Base-by-base conservation (phyloP, 805 yeast species). In the Lachancea fermentati region DNA sequence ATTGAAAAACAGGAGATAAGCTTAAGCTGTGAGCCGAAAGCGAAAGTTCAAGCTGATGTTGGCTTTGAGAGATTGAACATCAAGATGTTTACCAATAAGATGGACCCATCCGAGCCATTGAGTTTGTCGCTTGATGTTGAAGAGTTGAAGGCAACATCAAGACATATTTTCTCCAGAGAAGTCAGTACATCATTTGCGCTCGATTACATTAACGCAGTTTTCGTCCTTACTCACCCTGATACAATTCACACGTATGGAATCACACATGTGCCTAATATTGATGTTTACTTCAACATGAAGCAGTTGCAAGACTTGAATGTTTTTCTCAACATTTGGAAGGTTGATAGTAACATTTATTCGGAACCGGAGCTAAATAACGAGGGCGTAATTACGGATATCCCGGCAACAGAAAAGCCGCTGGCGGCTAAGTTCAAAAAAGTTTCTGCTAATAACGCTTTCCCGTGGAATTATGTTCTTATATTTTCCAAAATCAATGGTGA, bases 11-110 rank as follows among this genome's bases (percentile, higher is more conserved):
- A 93, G 57, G 75, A 74, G 32, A 57, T 93, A 16, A 74, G 83
- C 2, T 66, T 93, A 39, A 84, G 95, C 49, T 93, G 98, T 70
- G 91, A 85, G 45, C 98, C 98, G 1, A 81, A 81, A 13, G 97
- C 97, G 0, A 87, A 85, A 55, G 93, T 93, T 2, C 88, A 87
- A 29, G 94, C 97, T 0, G 76, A 83, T 26, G 80, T 87, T 12
- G 83, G 87, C 5, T 72, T 81, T 16, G 82, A 79, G 15, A 80
- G 82, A 0, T 73, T 86, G n/a, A 74, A 71, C 16, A 49, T 86
- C 26, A 75, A 76, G 36, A 47, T 82, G 6, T 73, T 74, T 31
- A 68, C 85, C 1, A 73, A 75, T 33, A 67, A 66, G 6, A 52
- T 57, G n/a, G 63, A 65, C 35, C 51, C 60, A 9, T 48, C 69